These are phyloP conservation scores for Ceratorhiza oryzae-sativae DNA, from an alignment of 1,284 basidiomycete genomes.

Conservation along the genomic window DNA sequence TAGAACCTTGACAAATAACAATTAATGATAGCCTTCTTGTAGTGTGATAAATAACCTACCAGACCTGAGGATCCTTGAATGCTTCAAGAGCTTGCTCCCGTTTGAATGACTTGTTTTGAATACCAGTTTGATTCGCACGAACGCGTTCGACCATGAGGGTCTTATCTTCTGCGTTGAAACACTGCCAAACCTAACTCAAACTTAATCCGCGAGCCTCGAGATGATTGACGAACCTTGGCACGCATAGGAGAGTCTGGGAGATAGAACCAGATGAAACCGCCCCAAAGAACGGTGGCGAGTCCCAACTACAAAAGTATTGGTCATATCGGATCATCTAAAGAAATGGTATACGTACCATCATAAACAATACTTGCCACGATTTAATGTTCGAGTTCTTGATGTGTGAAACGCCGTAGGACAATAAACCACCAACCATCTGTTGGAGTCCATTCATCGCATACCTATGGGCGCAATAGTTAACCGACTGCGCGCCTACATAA, in stretches of 20 bases:
- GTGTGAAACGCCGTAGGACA: slow-evolving; percentile 36
- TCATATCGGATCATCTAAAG: not conserved
- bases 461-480: not conserved
- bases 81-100: slow-evolving; percentile 49
- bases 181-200: not conserved
- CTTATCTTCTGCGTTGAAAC: slow-evolving; percentile 43
- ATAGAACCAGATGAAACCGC: slow-evolving; percentile 36
- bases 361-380: slow-evolving; percentile 38
- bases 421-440: slow-evolving; percentile 34
- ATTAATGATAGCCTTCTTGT: not conserved
- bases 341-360: slow-evolving; percentile 16
- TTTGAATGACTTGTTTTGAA: slow-evolving; percentile 47
- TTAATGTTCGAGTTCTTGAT: slow-evolving; percentile 32
- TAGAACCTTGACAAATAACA: slow-evolving; percentile 5
- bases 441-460: slow-evolving; percentile 38
- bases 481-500: not conserved
- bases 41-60: slow-evolving; percentile 1
- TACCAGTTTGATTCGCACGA: slow-evolving; percentile 47
- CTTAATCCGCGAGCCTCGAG: not conserved
- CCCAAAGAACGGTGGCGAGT: slow-evolving; percentile 35
- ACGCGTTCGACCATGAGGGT: slow-evolving; percentile 48
- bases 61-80: slow-evolving; percentile 41
- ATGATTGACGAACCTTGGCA: slow-evolving; percentile 21
- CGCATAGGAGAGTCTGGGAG: slow-evolving; percentile 37
- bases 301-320: slow-evolving; percentile 8